phyloP scores from a whole-genome alignment of 768 basidiomycete genomes.

The Punctularia strigosozonata region DNA sequence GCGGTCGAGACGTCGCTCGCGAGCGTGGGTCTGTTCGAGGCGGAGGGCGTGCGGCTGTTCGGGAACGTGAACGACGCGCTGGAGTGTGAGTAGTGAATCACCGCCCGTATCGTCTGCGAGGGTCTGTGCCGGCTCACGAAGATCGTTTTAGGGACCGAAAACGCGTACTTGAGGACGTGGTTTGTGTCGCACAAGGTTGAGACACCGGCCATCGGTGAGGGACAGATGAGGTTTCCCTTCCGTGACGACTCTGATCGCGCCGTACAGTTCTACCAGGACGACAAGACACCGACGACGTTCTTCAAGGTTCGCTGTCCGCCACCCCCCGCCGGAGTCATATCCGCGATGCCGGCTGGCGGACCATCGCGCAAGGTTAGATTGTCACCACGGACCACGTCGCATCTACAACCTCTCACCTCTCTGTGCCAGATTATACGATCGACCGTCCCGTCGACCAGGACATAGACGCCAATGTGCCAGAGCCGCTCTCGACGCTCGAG shows the following conservation, averaged over 20 bases:
- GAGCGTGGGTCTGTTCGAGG: constrained; percentile 72
- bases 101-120: not conserved
- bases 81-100: constrained; percentile 54
- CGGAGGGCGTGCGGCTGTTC: constrained; percentile 72
- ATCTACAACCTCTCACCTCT: constrained; percentile 1
- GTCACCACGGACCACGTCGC: constrained; percentile 6
- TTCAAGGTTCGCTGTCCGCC: constrained; percentile 33
- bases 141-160: constrained; percentile 72
- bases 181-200: constrained; percentile 56
- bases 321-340: constrained; percentile 64
- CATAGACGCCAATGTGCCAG: constrained; percentile 23
- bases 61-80: constrained; percentile 78
- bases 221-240: constrained; percentile 10
- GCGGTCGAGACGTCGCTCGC: constrained; percentile 60
- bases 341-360: constrained; percentile 59
- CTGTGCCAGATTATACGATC: constrained; percentile 6
- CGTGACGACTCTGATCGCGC: constrained; percentile 1
- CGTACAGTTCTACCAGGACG: constrained; percentile 45
- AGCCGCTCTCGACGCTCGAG: constrained; percentile 65
- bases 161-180: constrained; percentile 80
- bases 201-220: constrained; percentile 29
- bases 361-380: constrained; percentile 46
- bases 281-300: constrained; percentile 36
- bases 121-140: not conserved
- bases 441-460: constrained; percentile 14